Evolutionary conservation across 2,329 filamentous ascomycete species (phyloP).

Genomic region (Penicillium sp.): DNA sequence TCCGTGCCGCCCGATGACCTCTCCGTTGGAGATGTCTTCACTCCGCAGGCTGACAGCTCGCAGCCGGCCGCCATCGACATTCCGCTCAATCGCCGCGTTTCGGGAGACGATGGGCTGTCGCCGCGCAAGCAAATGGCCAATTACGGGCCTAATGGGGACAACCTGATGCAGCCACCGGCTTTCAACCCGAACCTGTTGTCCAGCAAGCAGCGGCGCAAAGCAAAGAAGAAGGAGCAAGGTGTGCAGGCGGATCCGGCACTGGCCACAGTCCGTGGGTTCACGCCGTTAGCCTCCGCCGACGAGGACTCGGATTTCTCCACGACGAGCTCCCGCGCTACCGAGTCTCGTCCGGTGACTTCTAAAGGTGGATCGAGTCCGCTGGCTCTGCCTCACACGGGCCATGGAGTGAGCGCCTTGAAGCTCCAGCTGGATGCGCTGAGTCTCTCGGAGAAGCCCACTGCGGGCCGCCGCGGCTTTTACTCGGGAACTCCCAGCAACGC

Average conservation of each 20-base stretch:
- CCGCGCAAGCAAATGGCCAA: conserved; percentile 23
- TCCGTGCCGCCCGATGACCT: conserved; percentile 36
- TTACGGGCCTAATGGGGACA: conserved; percentile 24
- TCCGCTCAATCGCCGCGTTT: conserved; percentile 24
- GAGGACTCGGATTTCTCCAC: conserved; percentile 50
- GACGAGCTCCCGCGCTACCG: conserved; percentile 31
- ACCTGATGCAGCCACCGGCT: conserved; percentile 33
- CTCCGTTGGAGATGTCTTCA: conserved; percentile 44
- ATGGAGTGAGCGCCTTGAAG: conserved; percentile 81
- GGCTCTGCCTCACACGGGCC: conserved; percentile 54
- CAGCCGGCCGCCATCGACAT: conserved; percentile 27
- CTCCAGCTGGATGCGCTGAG: conserved; percentile 78
- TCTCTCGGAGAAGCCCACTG: conserved; percentile 62
- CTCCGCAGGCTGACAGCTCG: conserved; percentile 38
- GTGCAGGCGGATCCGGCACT: conserved; percentile 34
- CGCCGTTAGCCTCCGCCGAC: conserved; percentile 46
- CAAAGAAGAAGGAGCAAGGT: conserved; percentile 42
- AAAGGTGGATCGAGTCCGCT: conserved; percentile 49
- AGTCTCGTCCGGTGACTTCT: conserved; percentile 21
- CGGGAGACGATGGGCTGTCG: conserved; percentile 27
- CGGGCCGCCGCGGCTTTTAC: conserved; percentile 53
- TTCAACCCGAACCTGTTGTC: conserved; percentile 30
- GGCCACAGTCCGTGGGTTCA: conserved; percentile 49
- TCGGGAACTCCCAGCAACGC: conserved; percentile 56
- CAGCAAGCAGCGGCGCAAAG: conserved; percentile 38